These are phyloP conservation scores for Oryza longistaminata DNA, from an alignment of 176 grass and related monocot species.

Conservation along the genomic window DNA sequence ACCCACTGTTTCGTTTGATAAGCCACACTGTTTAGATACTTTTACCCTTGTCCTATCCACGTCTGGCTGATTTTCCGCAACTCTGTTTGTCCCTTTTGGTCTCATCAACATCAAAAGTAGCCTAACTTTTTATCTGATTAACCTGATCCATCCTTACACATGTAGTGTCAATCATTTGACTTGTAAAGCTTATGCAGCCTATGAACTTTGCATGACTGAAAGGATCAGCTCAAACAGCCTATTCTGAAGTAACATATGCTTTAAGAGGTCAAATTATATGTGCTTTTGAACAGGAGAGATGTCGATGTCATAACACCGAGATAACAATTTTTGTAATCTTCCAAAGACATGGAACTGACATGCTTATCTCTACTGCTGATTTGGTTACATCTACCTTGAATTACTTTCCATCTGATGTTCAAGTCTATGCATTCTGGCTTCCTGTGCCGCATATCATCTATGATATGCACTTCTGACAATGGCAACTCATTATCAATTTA, in stretches of 20 bases:
- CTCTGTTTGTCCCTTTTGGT: not conserved
- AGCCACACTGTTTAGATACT: not conserved
- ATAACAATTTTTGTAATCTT: not conserved
- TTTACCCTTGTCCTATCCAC: not conserved
- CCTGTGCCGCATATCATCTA: not conserved
- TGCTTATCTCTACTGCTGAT: not conserved
- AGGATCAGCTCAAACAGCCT: not conserved
- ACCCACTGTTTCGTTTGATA: not conserved
- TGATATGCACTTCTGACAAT: not conserved
- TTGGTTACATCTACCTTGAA: not conserved
- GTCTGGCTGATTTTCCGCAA: not conserved
- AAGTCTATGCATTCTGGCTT: not conserved
- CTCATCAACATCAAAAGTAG: not conserved
- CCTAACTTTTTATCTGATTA: not conserved
- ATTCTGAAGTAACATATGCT: not conserved
- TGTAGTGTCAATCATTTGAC: not conserved
- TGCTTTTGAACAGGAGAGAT: not conserved
- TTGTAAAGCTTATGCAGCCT: not conserved
- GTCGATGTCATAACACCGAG: not conserved
- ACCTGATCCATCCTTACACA: not conserved
- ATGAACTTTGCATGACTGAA: not conserved
- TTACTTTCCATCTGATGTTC: not conserved
- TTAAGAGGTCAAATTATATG: not conserved
- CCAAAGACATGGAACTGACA: conserved; percentile 11
- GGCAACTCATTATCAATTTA: not conserved